Evolutionary conservation across 352 stramenopile species (phyloP), one percentile per base, ranked within the genome.

Genomic region (Plasmopara viticola): DNA sequence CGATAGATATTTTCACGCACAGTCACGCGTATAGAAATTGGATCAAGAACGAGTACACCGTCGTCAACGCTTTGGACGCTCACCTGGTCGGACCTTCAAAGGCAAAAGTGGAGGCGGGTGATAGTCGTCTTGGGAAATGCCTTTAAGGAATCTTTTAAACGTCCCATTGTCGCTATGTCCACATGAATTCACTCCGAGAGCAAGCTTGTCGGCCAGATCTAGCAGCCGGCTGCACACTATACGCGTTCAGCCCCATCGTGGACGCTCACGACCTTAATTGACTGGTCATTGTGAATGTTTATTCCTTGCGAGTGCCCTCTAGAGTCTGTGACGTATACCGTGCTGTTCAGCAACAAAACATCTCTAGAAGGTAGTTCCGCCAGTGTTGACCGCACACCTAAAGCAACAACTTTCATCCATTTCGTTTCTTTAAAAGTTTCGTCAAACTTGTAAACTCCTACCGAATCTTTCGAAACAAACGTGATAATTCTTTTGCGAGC

Each of bases 1-100:
- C 70, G 63, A 38, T 78, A 85, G 0, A 71, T 81, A 35, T 84
- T 66, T 48, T 71, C 84, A n/a, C 68, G 64, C 12, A 80, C 66
- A 8, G 67, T 76, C 18, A 77, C 64, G 15, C 62, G 48, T 6
- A 74, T 44, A 9, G 60, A 48, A 43, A 71, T 7, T 13, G 59
- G 52, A 46, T 86, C 72, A 13, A 74, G 34, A 1, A 78, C 48
- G 25, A 78, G 44, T 9, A 86, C n/a, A 14, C 13, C 34, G 10
- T 73, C 58, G 13, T 61, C 64, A 14, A 67, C 47, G 17, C 46
- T 59, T 46, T 68, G 50, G 1, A 62, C 53, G 5, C 50, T 55
- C 5, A 78, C 29, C 53, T 34, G 59, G 51, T 52, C 51, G 4
- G 55, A 67, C 20, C 44, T 46, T 57, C 28, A 71, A 44, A 45